Percentiles rank a stretch among this genome's conserved stretches.
Conservation (phyloP, 2,329 filamentous ascomycete genomes). For the Macrophomina phaseolina region DNA sequence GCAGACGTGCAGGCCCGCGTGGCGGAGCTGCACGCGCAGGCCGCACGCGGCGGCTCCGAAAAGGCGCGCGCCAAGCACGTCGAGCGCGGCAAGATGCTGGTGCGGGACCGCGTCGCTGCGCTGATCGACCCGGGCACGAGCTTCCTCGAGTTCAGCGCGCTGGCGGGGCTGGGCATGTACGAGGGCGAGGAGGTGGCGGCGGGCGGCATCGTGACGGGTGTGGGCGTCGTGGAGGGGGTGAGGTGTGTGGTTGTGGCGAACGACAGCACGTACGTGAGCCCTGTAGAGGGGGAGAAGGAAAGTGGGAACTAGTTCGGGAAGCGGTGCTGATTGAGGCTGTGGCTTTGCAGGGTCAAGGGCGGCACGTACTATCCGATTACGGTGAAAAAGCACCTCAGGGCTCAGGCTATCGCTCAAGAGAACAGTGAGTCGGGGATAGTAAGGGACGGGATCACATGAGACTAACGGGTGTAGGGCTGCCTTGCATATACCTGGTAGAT, state of each 20-base stretch:
- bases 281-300: not conserved
- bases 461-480: slow-evolving; percentile 47
- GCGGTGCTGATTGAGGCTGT: not conserved
- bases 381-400: slow-evolving; percentile 94
- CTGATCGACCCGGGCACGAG: slow-evolving; percentile 83
- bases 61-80: slow-evolving; percentile 89
- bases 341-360: slow-evolving; percentile 72
- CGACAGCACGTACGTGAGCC: slow-evolving; percentile 72
- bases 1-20: slow-evolving; percentile 71
- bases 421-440: slow-evolving; percentile 65
- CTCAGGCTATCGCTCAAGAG: slow-evolving; percentile 87
- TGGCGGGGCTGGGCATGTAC: slow-evolving; percentile 87
- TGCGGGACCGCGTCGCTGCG: slow-evolving; percentile 84
- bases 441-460: not conserved
- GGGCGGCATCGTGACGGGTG: slow-evolving; percentile 89
- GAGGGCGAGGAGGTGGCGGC: slow-evolving; percentile 85
- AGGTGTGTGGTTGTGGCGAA: slow-evolving; percentile 94
- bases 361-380: slow-evolving; percentile 97
- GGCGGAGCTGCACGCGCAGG: slow-evolving; percentile 70
- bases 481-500: slow-evolving; percentile 94
- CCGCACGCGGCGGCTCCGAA: slow-evolving; percentile 76
- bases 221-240: slow-evolving; percentile 88
- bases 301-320: not conserved
- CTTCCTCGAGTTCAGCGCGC: slow-evolving; percentile 91
- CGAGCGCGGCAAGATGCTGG: slow-evolving; percentile 89